These are phyloP conservation scores for Balansia obtecta DNA, from an alignment of 2,329 filamentous ascomycete species.

Conservation along the genomic window DNA sequence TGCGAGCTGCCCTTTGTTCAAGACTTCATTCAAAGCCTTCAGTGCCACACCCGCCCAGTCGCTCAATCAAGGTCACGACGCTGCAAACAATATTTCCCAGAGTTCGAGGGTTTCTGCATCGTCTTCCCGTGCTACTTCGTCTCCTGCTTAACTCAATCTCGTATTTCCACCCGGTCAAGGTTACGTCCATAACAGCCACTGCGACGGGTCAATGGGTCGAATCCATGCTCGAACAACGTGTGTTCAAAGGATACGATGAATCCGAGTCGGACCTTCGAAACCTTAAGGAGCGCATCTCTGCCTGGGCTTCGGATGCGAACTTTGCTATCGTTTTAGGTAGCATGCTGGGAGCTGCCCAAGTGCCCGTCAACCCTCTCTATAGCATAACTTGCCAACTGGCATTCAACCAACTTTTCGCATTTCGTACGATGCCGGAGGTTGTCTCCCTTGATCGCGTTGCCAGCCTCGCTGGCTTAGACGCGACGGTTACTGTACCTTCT, in stretches of 20 bases:
- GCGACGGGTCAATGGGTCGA: constrained; percentile 5
- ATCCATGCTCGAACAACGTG: constrained; percentile 2
- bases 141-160: constrained; percentile 3
- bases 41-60: constrained; percentile 4
- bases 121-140: constrained; percentile 5
- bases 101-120: constrained; percentile 2
- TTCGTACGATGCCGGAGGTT: constrained; percentile 1
- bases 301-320: constrained; percentile 3
- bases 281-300: constrained; percentile 3
- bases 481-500: constrained; percentile 1
- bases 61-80: constrained; percentile 6
- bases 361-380: neutral
- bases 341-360: constrained; percentile 3
- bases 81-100: neutral
- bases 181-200: constrained; percentile 5
- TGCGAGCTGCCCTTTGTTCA: constrained; percentile 3
- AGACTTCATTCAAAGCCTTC: constrained; percentile 5
- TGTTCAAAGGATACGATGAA: constrained; percentile 5
- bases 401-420: constrained; percentile 1
- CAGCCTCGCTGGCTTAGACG: constrained; percentile 1
- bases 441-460: neutral
- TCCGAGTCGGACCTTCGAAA: constrained; percentile 1
- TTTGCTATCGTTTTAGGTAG: constrained; percentile 3
- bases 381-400: constrained; percentile 3
- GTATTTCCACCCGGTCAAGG: constrained; percentile 3